Evolutionary conservation across 768 basidiomycete species (phyloP).

Genomic region (Calocybe cyanea): DNA sequence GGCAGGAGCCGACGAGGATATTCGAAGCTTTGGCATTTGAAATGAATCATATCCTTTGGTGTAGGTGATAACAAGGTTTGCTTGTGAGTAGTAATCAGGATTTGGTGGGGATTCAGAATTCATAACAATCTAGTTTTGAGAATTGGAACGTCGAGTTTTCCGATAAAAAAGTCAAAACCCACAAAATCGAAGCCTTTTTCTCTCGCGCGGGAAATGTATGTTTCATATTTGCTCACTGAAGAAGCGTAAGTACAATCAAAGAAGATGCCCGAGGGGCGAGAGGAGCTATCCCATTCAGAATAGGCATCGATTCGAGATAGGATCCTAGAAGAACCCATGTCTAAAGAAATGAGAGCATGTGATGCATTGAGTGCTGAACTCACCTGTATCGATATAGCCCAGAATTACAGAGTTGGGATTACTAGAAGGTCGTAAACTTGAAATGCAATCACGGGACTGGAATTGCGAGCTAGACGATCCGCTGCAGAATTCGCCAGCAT

Average conservation of each 20-base stretch:
- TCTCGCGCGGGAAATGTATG: constrained; percentile 1
- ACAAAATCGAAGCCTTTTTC: constrained; percentile 1
- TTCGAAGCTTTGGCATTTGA: background rate
- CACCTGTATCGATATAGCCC: constrained; percentile 2
- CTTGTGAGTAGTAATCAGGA: constrained; percentile 5
- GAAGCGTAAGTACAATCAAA: constrained; percentile 2
- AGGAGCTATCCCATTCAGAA: constrained; percentile 7
- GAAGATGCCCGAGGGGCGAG: constrained; percentile 9
- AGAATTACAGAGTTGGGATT: constrained; percentile 4
- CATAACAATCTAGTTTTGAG: constrained; percentile 10
- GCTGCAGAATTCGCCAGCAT: constrained; percentile 5
- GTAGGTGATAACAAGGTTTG: constrained; percentile 11
- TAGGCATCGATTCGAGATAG: constrained; percentile 11
- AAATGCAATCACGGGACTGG: constrained; percentile 8
- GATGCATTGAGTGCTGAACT: background rate
- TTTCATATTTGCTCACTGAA: constrained; percentile 3
- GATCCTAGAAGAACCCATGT: background rate
- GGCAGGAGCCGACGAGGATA: constrained; percentile 7
- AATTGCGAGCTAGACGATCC: constrained; percentile 4
- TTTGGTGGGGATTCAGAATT: constrained; percentile 1
- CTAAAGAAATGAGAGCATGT: background rate
- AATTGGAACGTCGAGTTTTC: too few species aligned
- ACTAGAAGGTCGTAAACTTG: constrained; percentile 5
- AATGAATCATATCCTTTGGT: constrained; percentile 7
- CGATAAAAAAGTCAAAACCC: too few species aligned